A percentile compares a stretch with the other conserved stretches of the same genome.
These are phyloP conservation scores for Colletotrichum sidae DNA, from an alignment of 2,329 filamentous ascomycete species.

Conservation along the genomic window DNA sequence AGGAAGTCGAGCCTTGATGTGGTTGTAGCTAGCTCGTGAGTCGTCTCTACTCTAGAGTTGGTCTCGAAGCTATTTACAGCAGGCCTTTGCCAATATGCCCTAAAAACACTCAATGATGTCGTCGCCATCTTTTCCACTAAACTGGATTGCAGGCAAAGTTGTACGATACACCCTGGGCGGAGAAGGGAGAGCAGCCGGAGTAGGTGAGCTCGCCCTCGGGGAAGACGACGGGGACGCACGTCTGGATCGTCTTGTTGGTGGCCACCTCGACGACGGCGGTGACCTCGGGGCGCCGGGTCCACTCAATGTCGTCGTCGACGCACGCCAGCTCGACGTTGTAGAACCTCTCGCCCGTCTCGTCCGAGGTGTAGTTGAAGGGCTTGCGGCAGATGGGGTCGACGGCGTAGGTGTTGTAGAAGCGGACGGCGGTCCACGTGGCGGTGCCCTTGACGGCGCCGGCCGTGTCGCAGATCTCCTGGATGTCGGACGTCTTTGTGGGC, in stretches of 20 bases:
- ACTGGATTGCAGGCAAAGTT: slow-evolving; percentile 8
- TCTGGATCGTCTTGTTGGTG: slow-evolving; percentile 24
- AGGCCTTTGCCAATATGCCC: too few species aligned
- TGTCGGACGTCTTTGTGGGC: slow-evolving; percentile 19
- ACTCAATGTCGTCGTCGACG: slow-evolving; percentile 19
- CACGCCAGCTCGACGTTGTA: slow-evolving; percentile 28
- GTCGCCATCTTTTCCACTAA: too few species aligned
- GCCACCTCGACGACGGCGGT: slow-evolving; percentile 23
- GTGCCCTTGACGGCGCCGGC: slow-evolving; percentile 13
- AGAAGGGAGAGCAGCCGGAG: slow-evolving; percentile 56
- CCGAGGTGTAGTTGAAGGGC: slow-evolving; percentile 29
- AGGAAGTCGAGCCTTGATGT: too few species aligned
- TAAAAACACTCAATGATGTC: too few species aligned
- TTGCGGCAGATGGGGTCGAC: slow-evolving; percentile 27
- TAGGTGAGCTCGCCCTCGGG: slow-evolving; percentile 81
- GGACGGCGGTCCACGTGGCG: slow-evolving; percentile 18
- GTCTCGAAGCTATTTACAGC: too few species aligned
- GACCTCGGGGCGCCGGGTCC: neutral
- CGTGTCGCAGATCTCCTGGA: slow-evolving; percentile 15
- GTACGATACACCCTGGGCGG: neutral
- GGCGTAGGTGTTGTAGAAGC: slow-evolving; percentile 15
- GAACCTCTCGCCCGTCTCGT: slow-evolving; percentile 15
- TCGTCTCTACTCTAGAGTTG: too few species aligned
- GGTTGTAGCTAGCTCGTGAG: too few species aligned
- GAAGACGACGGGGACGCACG: slow-evolving; percentile 68